phyloP scores from a whole-genome alignment of 345 rosid species.

The Toxicodendron radicans region DNA sequence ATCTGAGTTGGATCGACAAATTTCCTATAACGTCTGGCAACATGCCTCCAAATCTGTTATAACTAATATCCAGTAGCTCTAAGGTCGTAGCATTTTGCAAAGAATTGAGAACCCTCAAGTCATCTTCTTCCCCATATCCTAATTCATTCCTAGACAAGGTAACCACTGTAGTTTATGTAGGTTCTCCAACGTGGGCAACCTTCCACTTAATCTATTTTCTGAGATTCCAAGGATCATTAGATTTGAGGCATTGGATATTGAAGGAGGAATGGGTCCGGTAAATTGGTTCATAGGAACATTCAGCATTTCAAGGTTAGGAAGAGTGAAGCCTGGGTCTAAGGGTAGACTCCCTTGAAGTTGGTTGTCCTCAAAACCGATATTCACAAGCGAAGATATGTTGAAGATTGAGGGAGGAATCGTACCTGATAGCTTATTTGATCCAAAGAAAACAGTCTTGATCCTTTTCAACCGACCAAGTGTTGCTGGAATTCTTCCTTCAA shows the following conservation, averaged over 20 bases:
- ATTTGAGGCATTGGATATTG: constrained; percentile 29
- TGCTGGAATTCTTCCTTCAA: background rate
- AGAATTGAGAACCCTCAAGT: constrained; percentile 14
- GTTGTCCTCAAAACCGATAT: background rate
- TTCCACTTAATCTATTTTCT: background rate
- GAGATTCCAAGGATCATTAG: fast-evolving
- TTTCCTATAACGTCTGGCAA: constrained; percentile 11
- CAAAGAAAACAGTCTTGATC: too few species aligned
- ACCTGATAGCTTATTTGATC: background rate
- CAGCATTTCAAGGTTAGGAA: constrained; percentile 3
- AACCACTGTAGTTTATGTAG: background rate
- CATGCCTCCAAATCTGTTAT: constrained; percentile 15
- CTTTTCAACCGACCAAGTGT: background rate
- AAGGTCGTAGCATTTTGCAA: constrained; percentile 11
- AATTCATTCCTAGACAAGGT: background rate
- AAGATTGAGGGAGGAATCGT: background rate
- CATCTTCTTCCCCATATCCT: constrained; percentile 9
- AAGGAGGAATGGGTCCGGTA: constrained; percentile 23
- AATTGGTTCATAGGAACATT: background rate
- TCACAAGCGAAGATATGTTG: background rate
- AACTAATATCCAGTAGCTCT: background rate
- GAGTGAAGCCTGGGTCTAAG: constrained; percentile 11
- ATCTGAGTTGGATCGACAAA: constrained; percentile 3
- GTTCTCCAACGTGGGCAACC: background rate
- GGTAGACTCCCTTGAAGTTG: background rate